These are phyloP conservation scores for Malbranchea zuffiana DNA, from an alignment of 2,329 filamentous ascomycete genomes.

Conservation along the genomic window DNA sequence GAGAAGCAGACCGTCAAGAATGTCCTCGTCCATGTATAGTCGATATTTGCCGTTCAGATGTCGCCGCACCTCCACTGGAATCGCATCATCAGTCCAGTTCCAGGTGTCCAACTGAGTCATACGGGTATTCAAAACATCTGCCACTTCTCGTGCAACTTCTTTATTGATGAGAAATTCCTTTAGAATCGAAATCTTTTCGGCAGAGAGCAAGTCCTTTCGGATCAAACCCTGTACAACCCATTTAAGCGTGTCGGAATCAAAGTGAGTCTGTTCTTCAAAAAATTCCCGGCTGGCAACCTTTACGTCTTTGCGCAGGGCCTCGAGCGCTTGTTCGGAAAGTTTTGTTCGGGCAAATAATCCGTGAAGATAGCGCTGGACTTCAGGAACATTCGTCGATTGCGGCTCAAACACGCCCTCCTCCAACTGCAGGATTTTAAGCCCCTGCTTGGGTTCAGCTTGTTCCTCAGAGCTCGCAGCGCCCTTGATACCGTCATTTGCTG, in stretches of 20 bases:
- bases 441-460: slow-evolving; percentile 42
- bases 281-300: slow-evolving; percentile 27
- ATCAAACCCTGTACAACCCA: slow-evolving; percentile 42
- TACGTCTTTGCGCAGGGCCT: slow-evolving; percentile 32
- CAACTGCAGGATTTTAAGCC: slow-evolving; percentile 45
- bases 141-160: slow-evolving; percentile 43
- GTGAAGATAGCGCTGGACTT: slow-evolving; percentile 42
- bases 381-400: slow-evolving; percentile 35
- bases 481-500: slow-evolving; percentile 18
- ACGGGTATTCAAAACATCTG: slow-evolving; percentile 48
- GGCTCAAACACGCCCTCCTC: slow-evolving; percentile 46
- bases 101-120: slow-evolving; percentile 42
- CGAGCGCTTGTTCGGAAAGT: slow-evolving; percentile 33
- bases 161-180: slow-evolving; percentile 42
- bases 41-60: slow-evolving; percentile 49
- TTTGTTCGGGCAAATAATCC: slow-evolving; percentile 39
- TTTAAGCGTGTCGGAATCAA: slow-evolving; percentile 34
- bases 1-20: slow-evolving; percentile 45
- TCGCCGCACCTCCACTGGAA: slow-evolving; percentile 41
- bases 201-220: slow-evolving; percentile 40
- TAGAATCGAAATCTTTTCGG: slow-evolving; percentile 41
- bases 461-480: slow-evolving; percentile 34
- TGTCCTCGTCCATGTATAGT: slow-evolving; percentile 49
- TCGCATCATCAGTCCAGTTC: slow-evolving; percentile 39
- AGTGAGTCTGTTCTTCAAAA: slow-evolving; percentile 25